These are phyloP conservation scores for Penicillium flavigenum DNA, from an alignment of 495 filamentous ascomycete species.

Conservation along the genomic window DNA sequence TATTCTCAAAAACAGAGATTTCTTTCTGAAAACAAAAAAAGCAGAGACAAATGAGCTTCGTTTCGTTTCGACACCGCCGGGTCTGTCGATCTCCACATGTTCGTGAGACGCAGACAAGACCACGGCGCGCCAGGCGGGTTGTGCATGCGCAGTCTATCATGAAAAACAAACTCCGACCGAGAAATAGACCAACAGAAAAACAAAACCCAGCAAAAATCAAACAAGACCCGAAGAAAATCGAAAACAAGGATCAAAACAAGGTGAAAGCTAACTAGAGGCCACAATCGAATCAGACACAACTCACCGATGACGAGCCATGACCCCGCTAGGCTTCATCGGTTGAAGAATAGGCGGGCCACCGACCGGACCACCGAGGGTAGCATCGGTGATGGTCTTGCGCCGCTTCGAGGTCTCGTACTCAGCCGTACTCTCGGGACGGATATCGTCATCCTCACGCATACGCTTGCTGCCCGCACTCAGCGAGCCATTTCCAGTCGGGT, in stretches of 20 bases:
- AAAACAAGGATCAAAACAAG: constrained; percentile 12
- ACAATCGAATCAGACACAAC: constrained; percentile 19
- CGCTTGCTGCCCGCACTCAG: constrained; percentile 67
- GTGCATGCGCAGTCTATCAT: constrained; percentile 17
- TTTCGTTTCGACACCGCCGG: constrained; percentile 6
- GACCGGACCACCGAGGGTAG: constrained; percentile 48
- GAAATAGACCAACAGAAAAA: constrained; percentile 4
- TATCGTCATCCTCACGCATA: constrained; percentile 73
- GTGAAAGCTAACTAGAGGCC: constrained; percentile 5
- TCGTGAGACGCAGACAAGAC: neutral
- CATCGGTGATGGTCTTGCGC: constrained; percentile 73
- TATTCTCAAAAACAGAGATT: neutral
- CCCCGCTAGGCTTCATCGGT: constrained; percentile 45
- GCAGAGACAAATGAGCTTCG: constrained; percentile 16
- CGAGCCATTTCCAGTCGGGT: constrained; percentile 63
- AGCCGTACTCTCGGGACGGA: constrained; percentile 64
- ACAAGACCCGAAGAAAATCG: neutral
- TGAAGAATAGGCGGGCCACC: constrained; percentile 44
- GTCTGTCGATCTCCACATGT: neutral
- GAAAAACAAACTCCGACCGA: constrained; percentile 13
- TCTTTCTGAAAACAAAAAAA: constrained; percentile 21
- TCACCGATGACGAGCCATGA: constrained; percentile 43
- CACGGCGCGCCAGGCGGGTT: constrained; percentile 5
- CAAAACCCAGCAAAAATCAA: neutral
- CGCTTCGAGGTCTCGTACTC: constrained; percentile 71